Evolutionary conservation across 805 yeast genomes (phyloP).

Genomic region (Ogataea henricii): DNA sequence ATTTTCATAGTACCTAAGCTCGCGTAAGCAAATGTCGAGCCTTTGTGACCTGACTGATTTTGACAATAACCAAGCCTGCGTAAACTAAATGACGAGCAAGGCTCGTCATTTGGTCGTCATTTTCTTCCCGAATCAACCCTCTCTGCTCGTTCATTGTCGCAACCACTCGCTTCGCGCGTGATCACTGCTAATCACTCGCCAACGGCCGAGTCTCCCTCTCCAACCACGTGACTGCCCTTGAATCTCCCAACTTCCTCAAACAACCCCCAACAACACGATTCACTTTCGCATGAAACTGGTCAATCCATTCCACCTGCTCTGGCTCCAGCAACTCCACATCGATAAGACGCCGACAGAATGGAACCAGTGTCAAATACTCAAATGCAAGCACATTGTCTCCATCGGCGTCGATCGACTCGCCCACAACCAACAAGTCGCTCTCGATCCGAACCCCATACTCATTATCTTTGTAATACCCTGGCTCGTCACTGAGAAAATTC

Average conservation of each 20-base stretch:
- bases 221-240: slow-evolving; percentile 70
- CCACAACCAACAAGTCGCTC: slow-evolving; percentile 68
- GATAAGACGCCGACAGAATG: slow-evolving; percentile 78
- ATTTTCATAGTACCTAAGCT: too few species aligned
- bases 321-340: slow-evolving; percentile 54
- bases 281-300: slow-evolving; percentile 62
- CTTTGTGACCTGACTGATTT: too few species aligned
- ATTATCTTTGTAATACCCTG: slow-evolving; percentile 92
- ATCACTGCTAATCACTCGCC: background rate
- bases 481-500: slow-evolving; percentile 85
- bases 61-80: too few species aligned
- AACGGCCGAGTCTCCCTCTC: slow-evolving; percentile 54
- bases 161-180: too few species aligned
- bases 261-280: slow-evolving; percentile 52
- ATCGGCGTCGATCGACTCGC: slow-evolving; percentile 42
- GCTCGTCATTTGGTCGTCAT: too few species aligned
- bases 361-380: slow-evolving; percentile 83
- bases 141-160: too few species aligned
- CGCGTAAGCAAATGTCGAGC: too few species aligned
- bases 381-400: slow-evolving; percentile 64
- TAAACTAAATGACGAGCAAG: too few species aligned
- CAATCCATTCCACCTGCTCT: slow-evolving; percentile 70
- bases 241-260: slow-evolving; percentile 55
- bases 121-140: too few species aligned
- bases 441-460: slow-evolving; percentile 89